Base-by-base conservation (phyloP, 2,329 filamentous ascomycete genomes). In the Alternaria triticimaculans region DNA sequence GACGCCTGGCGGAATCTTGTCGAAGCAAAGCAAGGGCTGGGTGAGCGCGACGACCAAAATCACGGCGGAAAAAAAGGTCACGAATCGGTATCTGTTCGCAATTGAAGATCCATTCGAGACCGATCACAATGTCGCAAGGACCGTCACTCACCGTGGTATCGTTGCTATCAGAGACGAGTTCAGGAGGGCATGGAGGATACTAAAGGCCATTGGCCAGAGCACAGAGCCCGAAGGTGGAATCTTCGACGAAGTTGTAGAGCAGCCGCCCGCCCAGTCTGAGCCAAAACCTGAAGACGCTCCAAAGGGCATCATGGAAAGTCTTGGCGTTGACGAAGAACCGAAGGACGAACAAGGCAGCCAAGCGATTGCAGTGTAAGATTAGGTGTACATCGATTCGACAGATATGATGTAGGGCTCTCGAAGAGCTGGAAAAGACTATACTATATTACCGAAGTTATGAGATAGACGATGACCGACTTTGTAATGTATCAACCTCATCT, bases 31-130 rank as follows among this genome's bases (percentile, higher is more conserved):
- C 15, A 97, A 97, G 76, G 92, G 90, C 2, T 97, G 94, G 94
- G 92, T 90, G 0, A 90, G 90, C n/a, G 92, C 93, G 6, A 92
- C 89, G 76, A 94, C 91, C 0, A 87, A 81, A 28, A 73, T 89
- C 7, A 80, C 88, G 25, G 87, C 90, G 64, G 74, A 79, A 55
- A 92, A 91, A 70, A 92, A 94, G 73, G 86, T 95, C 14, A 88
- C 92, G 3, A 88, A 94, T 73, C 88, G 93, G 12, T 97, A 93
- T 77, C 86, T 97, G 5, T 92, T 97, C 69, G 92, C 93, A 30
- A 94, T 97, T 64, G 94, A 97, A 76, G 94, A 97, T 77, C 94
- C 94, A 0, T 97, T 97, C 73, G 93, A 97, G 81, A 81, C 89
- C 3, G 90, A 93, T 44, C 93, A 97, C 80, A 97, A 97, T 71